Conservation (phyloP, 164 flowering plant genomes). For the Cinnamomum chago region DNA sequence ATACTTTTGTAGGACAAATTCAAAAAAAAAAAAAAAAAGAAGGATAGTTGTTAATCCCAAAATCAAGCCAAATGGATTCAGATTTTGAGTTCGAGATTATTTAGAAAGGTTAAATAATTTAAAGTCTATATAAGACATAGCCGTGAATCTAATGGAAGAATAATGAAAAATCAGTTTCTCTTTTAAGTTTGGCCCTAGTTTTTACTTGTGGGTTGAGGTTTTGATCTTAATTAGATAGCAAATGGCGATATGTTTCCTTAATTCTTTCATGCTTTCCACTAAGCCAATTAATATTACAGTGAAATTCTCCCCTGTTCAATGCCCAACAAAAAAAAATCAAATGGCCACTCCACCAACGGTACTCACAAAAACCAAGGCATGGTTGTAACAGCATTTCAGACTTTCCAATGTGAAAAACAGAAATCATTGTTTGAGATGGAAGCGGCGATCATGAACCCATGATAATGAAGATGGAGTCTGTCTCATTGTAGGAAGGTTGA, state of each 20-base stretch:
- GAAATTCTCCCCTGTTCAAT: not conserved
- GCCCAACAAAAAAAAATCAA: not conserved
- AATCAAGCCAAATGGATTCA: no score
- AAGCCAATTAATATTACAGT: not conserved
- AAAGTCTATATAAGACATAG: no score
- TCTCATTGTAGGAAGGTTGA: no score
- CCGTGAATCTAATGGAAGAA: no score
- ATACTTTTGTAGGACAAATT: no score
- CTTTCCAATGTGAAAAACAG: not conserved
- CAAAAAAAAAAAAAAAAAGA: no score
- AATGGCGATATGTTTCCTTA: not conserved
- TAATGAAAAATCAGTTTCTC: not conserved
- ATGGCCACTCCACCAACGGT: not conserved
- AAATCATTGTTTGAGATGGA: not conserved
- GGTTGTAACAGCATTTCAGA: not conserved
- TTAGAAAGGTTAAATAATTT: no score
- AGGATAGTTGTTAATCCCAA: no score
- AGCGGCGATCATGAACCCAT: not conserved
- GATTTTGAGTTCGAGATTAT: no score
- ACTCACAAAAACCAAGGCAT: not conserved
- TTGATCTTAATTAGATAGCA: not conserved
- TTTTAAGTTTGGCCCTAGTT: not conserved
- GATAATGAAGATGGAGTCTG: no score
- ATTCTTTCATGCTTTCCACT: not conserved
- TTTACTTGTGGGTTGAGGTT: not conserved